These are phyloP conservation scores for Osmozyma mogii DNA, from an alignment of 805 yeast species.

Conservation along the genomic window DNA sequence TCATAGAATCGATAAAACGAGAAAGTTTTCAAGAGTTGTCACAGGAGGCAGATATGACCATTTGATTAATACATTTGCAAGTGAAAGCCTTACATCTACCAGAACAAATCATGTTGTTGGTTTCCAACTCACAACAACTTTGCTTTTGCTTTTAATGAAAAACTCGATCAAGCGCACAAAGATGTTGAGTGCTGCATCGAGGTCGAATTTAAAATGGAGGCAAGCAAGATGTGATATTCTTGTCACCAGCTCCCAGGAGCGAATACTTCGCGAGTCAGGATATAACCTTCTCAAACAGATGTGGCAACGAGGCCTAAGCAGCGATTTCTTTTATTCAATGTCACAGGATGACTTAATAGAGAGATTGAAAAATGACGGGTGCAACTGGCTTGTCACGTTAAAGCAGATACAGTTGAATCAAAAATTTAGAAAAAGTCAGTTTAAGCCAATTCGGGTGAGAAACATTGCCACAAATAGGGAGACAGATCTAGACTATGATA, in stretches of 20 bases:
- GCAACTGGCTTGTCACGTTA: slow-evolving; percentile 68
- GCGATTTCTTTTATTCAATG: slow-evolving; percentile 44
- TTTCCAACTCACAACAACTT: slow-evolving; percentile 59
- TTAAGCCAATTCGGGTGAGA: slow-evolving; percentile 70
- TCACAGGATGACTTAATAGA: slow-evolving; percentile 55
- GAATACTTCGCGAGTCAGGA: slow-evolving; percentile 51
- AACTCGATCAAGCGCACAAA: slow-evolving; percentile 21
- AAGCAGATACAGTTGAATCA: slow-evolving; percentile 54
- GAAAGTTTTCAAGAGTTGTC: slow-evolving; percentile 47
- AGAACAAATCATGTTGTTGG: slow-evolving; percentile 62
- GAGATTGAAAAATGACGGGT: slow-evolving; percentile 61
- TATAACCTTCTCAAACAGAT: slow-evolving; percentile 53
- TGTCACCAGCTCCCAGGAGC: slow-evolving; percentile 58
- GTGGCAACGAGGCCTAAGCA: slow-evolving; percentile 74
- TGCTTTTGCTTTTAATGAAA: slow-evolving; percentile 30
- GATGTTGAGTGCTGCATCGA: slow-evolving; percentile 32
- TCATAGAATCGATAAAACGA: slow-evolving; percentile 48
- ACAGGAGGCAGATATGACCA: slow-evolving; percentile 94
- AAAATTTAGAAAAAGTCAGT: slow-evolving; percentile 29
- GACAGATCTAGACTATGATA: slow-evolving; percentile 64
- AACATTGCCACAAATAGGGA: slow-evolving; percentile 57
- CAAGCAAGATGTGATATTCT: slow-evolving; percentile 72
- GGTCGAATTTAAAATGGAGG: slow-evolving; percentile 17
- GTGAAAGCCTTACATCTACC: slow-evolving; percentile 24
- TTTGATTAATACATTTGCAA: slow-evolving; percentile 58